Base-by-base conservation (phyloP, 1,284 basidiomycete genomes). In the Cutaneotrichosporon mucoides region DNA sequence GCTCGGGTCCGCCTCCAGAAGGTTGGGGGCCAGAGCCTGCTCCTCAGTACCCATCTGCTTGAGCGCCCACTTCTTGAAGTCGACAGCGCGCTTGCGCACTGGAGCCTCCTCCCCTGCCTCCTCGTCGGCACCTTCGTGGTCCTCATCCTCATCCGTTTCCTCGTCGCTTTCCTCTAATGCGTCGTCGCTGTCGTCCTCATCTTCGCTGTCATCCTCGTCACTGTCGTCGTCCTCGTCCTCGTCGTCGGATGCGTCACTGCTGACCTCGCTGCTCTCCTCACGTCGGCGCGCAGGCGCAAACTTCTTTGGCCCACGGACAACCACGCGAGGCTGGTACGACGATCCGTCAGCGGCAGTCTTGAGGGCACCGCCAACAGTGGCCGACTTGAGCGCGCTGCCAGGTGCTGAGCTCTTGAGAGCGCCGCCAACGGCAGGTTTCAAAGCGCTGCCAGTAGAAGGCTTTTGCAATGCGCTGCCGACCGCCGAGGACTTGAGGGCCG, bases 31-130 rank as follows among this genome's bases (percentile, higher is more conserved):
- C 7, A n/a, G 8, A 6, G 38, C 11, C 24, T 56, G 16, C 11
- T 50, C 35, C 10, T 44, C 52, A 12, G 41, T 58, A 16, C 72
- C 76, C 68, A 78, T 75, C 43, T 93, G 90, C 56, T 87, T 83
- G 66, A 86, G 75, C 0, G 91, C 92, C 91, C 92, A 94, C 46
- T 85, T 81, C 72, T 93, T 93, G 83, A 93, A 94, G 6, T 83
- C 83, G 4, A 81, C 68, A 13, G 76, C 76, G 79, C 83, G 63
- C 62, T 43, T 67, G 3, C 66, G 63, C 34, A 64, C 57, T 4
- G 51, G 55, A 3, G 24, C 2, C 24, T 63, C 66, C 2, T 66
- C 66, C 3, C 60, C 59, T 15, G 57, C 68, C 0, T 62, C 61
- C 9, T 66, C 61, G 5, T 63, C 62, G 2, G 60, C 55, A 2